Percentiles rank a stretch among this genome's conserved stretches.
Conservation (phyloP, 768 basidiomycete genomes). For the Tricholoma matsutake region DNA sequence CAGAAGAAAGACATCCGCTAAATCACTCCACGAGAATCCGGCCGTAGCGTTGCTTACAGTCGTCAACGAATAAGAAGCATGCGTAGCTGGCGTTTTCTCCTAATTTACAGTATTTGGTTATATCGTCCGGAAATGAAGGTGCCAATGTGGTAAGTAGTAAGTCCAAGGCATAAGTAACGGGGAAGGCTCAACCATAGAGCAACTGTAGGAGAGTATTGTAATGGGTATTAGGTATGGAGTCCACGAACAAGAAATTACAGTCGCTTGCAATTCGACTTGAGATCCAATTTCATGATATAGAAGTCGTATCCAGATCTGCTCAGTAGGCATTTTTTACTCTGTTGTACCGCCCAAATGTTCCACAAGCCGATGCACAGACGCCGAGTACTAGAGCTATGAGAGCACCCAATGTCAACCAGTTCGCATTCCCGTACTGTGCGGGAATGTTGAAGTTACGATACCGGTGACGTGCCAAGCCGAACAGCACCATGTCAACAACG, state of each 20-base stretch:
- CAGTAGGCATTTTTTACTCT: slow-evolving; percentile 30
- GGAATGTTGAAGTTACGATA: slow-evolving; percentile 45
- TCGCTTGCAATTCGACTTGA: neutral
- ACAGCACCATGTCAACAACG: slow-evolving; percentile 79
- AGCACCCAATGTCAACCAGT: slow-evolving; percentile 80
- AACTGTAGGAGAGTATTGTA: neutral
- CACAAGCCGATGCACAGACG: slow-evolving; percentile 63
- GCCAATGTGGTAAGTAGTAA: no score
- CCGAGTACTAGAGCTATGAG: slow-evolving; percentile 62
- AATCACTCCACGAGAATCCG: no score
- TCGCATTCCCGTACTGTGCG: slow-evolving; percentile 73
- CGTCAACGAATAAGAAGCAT: no score
- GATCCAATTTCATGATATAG: neutral
- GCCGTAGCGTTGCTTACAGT: no score
- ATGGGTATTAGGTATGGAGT: neutral
- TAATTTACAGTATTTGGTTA: no score
- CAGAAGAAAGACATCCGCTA: no score
- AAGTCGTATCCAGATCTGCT: neutral
- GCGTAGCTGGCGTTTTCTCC: no score
- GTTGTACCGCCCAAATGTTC: slow-evolving; percentile 65
- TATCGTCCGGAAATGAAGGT: no score
- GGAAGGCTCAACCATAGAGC: no score
- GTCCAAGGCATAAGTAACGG: no score
- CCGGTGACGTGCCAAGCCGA: slow-evolving; percentile 62
- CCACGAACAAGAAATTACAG: neutral